phyloP scores from a whole-genome alignment of 1,139 yeast species.

The Kurtzmaniella quercitrusa region DNA sequence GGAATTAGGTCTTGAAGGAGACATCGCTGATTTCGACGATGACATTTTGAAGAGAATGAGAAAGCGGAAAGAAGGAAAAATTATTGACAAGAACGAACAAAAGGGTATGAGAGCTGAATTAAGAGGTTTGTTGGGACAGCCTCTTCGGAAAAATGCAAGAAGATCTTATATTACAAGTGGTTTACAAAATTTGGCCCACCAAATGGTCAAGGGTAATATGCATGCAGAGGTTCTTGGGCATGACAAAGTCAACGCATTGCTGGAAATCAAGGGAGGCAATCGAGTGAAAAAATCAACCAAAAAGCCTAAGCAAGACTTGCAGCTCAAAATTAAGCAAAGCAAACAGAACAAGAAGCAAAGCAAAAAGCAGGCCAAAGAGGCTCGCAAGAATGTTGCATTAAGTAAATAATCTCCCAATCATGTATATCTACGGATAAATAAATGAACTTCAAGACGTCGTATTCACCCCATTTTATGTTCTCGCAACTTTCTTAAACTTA shows the following conservation, averaged over 20 bases:
- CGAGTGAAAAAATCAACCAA: slow-evolving; percentile 28
- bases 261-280: slow-evolving; percentile 35
- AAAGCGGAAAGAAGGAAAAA: slow-evolving; percentile 54
- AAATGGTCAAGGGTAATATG: slow-evolving; percentile 67
- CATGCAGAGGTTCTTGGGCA: slow-evolving; percentile 72
- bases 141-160: slow-evolving; percentile 66
- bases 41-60: slow-evolving; percentile 63
- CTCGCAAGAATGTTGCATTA: not conserved
- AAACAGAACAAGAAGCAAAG: slow-evolving; percentile 8
- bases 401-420: too few relatives aligned
- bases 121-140: slow-evolving; percentile 48
- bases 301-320: slow-evolving; percentile 12
- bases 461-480: too few relatives aligned
- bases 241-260: slow-evolving; percentile 64
- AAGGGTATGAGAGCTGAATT: slow-evolving; percentile 53
- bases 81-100: slow-evolving; percentile 47
- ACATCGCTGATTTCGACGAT: slow-evolving; percentile 57
- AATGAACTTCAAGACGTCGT: too few relatives aligned
- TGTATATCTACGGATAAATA: too few relatives aligned
- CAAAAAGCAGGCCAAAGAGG: slow-evolving; percentile 12
- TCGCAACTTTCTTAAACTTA: too few relatives aligned
- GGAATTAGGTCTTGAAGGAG: slow-evolving; percentile 82
- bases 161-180: slow-evolving; percentile 86
- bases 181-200: slow-evolving; percentile 76
- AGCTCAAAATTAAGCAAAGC: slow-evolving; percentile 14